Evolutionary conservation across 1,284 basidiomycete species (phyloP), one percentile per base, ranked within the genome.

Genomic region (Boletus nobilissimus): DNA sequence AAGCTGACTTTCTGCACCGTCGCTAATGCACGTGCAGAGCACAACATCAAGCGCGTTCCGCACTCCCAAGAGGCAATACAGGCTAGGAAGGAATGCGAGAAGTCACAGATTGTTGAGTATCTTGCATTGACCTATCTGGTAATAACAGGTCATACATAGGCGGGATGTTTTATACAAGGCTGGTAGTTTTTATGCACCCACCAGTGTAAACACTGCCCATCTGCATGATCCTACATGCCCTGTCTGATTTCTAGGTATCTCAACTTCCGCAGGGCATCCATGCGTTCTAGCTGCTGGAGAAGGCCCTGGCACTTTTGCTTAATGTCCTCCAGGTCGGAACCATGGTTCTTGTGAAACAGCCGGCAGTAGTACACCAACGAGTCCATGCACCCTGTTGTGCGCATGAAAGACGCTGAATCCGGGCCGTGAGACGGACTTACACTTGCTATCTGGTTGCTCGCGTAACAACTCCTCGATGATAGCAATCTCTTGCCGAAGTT

Each of bases 381-480:
- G 81, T 97, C 96, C 90, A 98, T 93, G 83, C 96, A 97, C 97
- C 97, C 97, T 98, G 81, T 43, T 34, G 75, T 10, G 36, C 54
- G 71, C 60, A 70, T 65, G 16, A 64, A n/a, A 16, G 38, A 72
- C 39, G 26, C 57, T 29, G 22, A 75, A 72, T 73, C 63, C 48
- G 69, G 74, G 60, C 51, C 22, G 36, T 43, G 32, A 51, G 9
- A 54, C 32, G 26, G 26, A 85, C 94, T 76, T 84, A 97, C 98
- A 99, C 90, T 97, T 98, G 80, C 96, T 97, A 80, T 98, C 96
- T 3, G 97, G 94, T 84, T 99, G 96, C 76, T 97, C 93, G 67
- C 95, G 93, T 57, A 97, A 88, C n/a, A 99, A 89, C 81, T 98
- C 97, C 80, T 94, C 89, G 72, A 99, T 97, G 11, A 92, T 90